These are phyloP conservation scores for Pichia ethanolica DNA, from an alignment of 805 yeast species.

Conservation along the genomic window DNA sequence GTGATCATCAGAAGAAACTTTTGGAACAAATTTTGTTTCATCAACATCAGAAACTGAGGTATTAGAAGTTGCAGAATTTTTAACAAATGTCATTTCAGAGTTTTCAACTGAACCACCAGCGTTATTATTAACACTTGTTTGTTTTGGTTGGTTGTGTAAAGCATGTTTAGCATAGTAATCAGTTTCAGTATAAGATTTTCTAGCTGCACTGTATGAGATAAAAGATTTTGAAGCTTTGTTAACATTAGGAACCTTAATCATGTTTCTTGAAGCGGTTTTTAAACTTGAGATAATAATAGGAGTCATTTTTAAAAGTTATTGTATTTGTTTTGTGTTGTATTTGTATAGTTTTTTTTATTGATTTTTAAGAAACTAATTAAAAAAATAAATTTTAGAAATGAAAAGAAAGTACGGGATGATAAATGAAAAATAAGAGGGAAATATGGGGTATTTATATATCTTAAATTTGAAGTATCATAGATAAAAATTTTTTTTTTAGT, in stretches of 20 bases:
- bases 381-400: background rate
- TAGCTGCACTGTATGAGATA: constrained; percentile 19
- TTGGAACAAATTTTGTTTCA: constrained; percentile 25
- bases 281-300: constrained; percentile 23
- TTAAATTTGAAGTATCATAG: too few species aligned
- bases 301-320: constrained; percentile 12
- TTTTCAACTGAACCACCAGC: constrained; percentile 27
- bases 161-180: constrained; percentile 16
- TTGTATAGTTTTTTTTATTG: background rate
- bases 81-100: constrained; percentile 21
- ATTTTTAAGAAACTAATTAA: background rate
- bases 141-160: constrained; percentile 13
- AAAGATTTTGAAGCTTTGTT: constrained; percentile 16
- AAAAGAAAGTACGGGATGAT: background rate
- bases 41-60: constrained; percentile 7
- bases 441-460: background rate
- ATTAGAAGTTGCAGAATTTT: constrained; percentile 14
- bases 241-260: constrained; percentile 4
- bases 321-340: too few species aligned
- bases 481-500: too few species aligned
- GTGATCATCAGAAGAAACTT: constrained; percentile 21
- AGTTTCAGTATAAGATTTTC: constrained; percentile 19
- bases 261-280: constrained; percentile 25
- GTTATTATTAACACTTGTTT: constrained; percentile 22
- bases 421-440: background rate